phyloP scores from a whole-genome alignment of 805 yeast genomes.

The Candida coleopterorum region DNA sequence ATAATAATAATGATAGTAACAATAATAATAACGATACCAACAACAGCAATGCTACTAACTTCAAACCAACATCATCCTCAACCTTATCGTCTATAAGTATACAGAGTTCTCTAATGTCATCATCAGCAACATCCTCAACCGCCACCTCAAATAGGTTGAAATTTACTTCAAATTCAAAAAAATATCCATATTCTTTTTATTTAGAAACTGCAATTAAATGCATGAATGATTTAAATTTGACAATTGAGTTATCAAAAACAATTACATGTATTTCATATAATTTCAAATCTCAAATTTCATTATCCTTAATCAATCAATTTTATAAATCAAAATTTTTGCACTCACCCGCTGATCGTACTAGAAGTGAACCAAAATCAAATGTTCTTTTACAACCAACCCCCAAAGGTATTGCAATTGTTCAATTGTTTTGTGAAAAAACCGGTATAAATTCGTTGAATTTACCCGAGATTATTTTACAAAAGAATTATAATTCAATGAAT shows the following conservation, averaged over 20 bases:
- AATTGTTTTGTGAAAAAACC: constrained; percentile 50
- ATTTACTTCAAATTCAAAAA: constrained; percentile 24
- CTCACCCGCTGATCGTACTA: constrained; percentile 70
- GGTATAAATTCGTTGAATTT: constrained; percentile 42
- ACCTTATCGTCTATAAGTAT: not conserved
- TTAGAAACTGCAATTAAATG: constrained; percentile 45
- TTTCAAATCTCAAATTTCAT: constrained; percentile 48
- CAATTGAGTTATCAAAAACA: constrained; percentile 45
- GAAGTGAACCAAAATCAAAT: constrained; percentile 39
- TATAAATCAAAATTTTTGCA: constrained; percentile 64
- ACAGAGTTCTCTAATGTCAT: no score
- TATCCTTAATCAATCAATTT: constrained; percentile 44
- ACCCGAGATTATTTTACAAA: constrained; percentile 44
- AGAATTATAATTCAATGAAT: constrained; percentile 67
- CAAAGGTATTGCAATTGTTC: constrained; percentile 74
- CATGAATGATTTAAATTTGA: constrained; percentile 48
- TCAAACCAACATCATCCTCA: not conserved
- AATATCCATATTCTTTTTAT: constrained; percentile 50
- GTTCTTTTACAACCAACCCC: constrained; percentile 78
- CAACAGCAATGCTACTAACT: no score
- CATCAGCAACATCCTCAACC: not conserved
- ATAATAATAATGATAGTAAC: not conserved
- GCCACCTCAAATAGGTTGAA: constrained; percentile 9
- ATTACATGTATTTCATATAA: constrained; percentile 51
- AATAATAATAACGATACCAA: no score